A percentile compares a stretch with the other conserved stretches of the same genome.
Evolutionary conservation across 768 basidiomycete genomes (phyloP).

Genomic region (Rhodotorula paludigena): DNA sequence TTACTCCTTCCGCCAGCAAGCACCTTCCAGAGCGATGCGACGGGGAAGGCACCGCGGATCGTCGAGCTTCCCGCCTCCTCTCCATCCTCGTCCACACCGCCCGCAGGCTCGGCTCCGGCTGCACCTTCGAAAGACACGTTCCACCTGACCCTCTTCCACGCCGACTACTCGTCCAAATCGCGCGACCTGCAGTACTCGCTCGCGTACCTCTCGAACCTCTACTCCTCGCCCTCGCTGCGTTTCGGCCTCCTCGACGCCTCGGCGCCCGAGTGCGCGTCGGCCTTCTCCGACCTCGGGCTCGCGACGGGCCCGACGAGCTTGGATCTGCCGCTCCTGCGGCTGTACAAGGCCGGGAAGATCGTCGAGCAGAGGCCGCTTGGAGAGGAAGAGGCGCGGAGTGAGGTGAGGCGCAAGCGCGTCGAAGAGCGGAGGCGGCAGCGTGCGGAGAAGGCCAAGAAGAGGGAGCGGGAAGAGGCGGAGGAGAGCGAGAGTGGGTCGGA

Average conservation of each 20-base stretch:
- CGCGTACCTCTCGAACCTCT: constrained; percentile 1
- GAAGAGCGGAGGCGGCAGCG: not conserved
- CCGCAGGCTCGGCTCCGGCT: not conserved
- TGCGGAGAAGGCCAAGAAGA: not conserved
- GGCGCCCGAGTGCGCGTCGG: constrained; percentile 2
- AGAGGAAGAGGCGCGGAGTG: not conserved
- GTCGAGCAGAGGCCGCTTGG: constrained; percentile 7
- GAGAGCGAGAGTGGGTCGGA: not conserved
- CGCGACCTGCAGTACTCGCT: constrained; percentile 27
- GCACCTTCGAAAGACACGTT: not conserved
- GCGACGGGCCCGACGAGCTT: constrained; percentile 20
- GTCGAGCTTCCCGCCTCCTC: constrained; percentile 12
- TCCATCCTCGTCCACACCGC: not conserved
- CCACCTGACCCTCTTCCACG: constrained; percentile 32
- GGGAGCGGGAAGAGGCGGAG: not conserved
- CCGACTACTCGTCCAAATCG: constrained; percentile 5
- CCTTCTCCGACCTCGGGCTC: constrained; percentile 36
- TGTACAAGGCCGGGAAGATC: constrained; percentile 22
- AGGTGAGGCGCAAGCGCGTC: not conserved
- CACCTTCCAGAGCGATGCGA: not conserved
- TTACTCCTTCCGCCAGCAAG: constrained; percentile 22
- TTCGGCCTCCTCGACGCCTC: constrained; percentile 25
- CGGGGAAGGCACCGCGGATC: not conserved
- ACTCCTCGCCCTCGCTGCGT: constrained; percentile 3
- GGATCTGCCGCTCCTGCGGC: constrained; percentile 26